Conservation (phyloP, 2,329 filamentous ascomycete genomes). For the Aspergillus intermedius region DNA sequence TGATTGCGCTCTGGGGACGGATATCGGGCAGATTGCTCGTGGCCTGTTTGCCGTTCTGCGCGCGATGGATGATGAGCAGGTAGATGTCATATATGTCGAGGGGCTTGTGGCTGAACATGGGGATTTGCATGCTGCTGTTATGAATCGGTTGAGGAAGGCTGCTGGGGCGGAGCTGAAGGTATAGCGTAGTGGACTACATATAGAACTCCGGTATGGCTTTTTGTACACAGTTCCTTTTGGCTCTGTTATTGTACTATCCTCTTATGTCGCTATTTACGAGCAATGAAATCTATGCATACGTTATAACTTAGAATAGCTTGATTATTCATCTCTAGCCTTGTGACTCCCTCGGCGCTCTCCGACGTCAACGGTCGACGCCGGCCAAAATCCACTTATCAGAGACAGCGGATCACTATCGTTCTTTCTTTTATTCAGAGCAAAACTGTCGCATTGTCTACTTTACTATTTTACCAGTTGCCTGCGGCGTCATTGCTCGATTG, state of each 20-base stretch:
- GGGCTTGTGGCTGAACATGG: constrained; percentile 66
- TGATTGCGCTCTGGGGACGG: constrained; percentile 66
- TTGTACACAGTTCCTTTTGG: neutral
- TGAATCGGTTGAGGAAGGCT: constrained; percentile 76
- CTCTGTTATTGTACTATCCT: neutral
- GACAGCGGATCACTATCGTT: too few relatives aligned
- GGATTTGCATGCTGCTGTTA: constrained; percentile 78
- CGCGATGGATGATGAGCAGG: constrained; percentile 71
- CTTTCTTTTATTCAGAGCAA: too few relatives aligned
- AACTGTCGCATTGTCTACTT: neutral
- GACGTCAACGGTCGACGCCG: too few relatives aligned
- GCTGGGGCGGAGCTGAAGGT: constrained; percentile 52
- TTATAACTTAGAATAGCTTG: too few relatives aligned
- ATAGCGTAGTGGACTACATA: constrained; percentile 20
- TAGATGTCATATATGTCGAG: constrained; percentile 83
- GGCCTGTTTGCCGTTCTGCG: constrained; percentile 82
- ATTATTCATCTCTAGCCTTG: too few relatives aligned
- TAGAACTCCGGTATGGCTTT: neutral
- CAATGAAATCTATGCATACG: too few relatives aligned
- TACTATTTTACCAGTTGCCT: neutral
- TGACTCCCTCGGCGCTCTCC: too few relatives aligned
- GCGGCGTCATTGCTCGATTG: neutral
- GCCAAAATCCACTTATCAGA: too few relatives aligned
- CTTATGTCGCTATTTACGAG: too few relatives aligned
- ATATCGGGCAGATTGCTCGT: constrained; percentile 69